Evolutionary conservation across 2,329 filamentous ascomycete genomes (phyloP), one percentile per base, ranked within the genome.

Genomic region (Aspergillus sojae): DNA sequence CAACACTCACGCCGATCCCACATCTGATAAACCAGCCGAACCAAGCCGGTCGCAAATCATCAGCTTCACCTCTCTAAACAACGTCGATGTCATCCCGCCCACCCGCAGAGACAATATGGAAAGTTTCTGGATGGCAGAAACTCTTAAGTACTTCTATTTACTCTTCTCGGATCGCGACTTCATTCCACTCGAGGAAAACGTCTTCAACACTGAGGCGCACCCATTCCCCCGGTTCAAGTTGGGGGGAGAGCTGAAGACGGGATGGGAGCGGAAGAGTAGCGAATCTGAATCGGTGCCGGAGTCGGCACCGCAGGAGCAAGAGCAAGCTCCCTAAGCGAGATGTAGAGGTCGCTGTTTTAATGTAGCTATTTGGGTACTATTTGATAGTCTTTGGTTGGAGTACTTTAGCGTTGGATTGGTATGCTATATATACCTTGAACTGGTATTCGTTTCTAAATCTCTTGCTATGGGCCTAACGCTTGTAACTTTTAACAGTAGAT

Each of bases 111-210:
- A 99, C 78, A 98, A 98, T 71, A 97, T 99, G 94, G 95, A 99
- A 81, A 96, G 93, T 75, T 98, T 98, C 81, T 99, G 95, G 95
- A 86, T 99, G 83, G 94, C 95, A 54, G 95, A 99, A 81, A 99
- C 95, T 26, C 83, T 99, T 52, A 99, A 99, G 80, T 99, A 99
- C 77, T 91, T 99, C 77, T 99, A 97, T 78, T 87, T 99, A 46
- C 84, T 99, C 39, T 99, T 99, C 80, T 94, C 92, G 2, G 89
- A 91, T 4, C 84, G 90, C 67, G 91, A 96, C 65, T 79, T 97
- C 43, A 82, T 98, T 48, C 93, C 94, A 2, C 84, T 99, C 36
- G 91, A 95, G 70, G 87, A 94, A 71, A 84, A 97, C 30, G 93
- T 99, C 45, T 89, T 98, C 75, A 99, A 99, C 77, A 99, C 95